A percentile compares a stretch with the other conserved stretches of the same genome.
Evolutionary conservation across 306 rosid genomes (phyloP).

Genomic region (Pterocarpus macrocarpus): DNA sequence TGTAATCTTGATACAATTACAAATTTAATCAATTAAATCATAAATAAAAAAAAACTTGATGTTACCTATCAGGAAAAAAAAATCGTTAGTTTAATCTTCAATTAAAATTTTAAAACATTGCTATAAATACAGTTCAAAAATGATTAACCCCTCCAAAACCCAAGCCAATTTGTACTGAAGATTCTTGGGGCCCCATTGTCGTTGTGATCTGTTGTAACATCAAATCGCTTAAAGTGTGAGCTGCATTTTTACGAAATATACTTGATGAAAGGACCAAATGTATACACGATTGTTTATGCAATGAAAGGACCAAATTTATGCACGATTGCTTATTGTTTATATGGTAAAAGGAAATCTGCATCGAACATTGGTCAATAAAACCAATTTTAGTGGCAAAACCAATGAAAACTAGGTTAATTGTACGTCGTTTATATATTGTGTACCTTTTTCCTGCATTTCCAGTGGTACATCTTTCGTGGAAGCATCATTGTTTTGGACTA

Average conservation of each 20-base stretch:
- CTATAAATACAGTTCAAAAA: background rate
- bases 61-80: too few species aligned
- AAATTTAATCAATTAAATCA: too few species aligned
- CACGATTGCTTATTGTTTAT: too few species aligned
- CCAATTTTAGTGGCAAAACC: background rate
- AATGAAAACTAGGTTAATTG: background rate
- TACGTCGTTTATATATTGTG: background rate
- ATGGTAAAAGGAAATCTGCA: background rate
- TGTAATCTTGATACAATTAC: background rate
- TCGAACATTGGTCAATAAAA: conserved; percentile 6
- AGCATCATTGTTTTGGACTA: conserved; percentile 20
- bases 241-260: too few species aligned
- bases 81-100: too few species aligned
- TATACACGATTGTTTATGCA: too few species aligned
- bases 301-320: too few species aligned
- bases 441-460: too few species aligned
- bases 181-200: background rate
- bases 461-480: background rate
- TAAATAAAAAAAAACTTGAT: too few species aligned
- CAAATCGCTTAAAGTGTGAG: too few species aligned
- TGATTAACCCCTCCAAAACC: background rate
- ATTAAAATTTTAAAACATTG: background rate
- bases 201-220: too few species aligned
- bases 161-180: background rate
- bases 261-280: too few species aligned